phyloP scores from a whole-genome alignment of 495 filamentous ascomycete genomes.

The Aspergillus conjunctus region DNA sequence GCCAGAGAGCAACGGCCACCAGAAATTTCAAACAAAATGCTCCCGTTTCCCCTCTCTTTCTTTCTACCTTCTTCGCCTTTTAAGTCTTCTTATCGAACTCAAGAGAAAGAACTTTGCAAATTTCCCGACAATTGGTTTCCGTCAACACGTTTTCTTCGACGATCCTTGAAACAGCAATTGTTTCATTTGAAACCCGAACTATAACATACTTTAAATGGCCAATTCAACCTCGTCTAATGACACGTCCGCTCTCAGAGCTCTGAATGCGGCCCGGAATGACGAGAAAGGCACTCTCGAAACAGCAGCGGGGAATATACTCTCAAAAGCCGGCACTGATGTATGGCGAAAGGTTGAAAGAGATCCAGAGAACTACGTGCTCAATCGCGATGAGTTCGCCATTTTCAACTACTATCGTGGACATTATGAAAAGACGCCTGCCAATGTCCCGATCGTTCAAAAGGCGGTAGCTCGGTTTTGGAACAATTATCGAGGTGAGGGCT shows the following conservation, averaged over 20 bases:
- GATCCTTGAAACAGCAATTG: neutral
- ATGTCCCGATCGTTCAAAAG: constrained; percentile 36
- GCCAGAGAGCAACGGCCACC: constrained; percentile 22
- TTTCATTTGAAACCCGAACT: constrained; percentile 2
- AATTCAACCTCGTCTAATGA: constrained; percentile 30
- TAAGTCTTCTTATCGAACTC: neutral
- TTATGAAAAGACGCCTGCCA: constrained; percentile 44
- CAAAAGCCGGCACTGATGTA: constrained; percentile 56
- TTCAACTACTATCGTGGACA: constrained; percentile 73
- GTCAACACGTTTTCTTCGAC: neutral
- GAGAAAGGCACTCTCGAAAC: constrained; percentile 59
- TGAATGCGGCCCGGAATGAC: constrained; percentile 69
- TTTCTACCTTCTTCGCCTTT: neutral
- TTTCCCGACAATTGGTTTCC: neutral
- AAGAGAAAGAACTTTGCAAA: neutral
- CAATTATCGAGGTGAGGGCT: constrained; percentile 37
- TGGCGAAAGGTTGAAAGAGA: constrained; percentile 63
- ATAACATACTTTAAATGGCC: constrained; percentile 24
- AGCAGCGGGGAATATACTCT: constrained; percentile 54
- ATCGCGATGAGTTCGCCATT: constrained; percentile 70
- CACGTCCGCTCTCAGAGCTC: constrained; percentile 42
- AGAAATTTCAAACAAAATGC: constrained; percentile 18
- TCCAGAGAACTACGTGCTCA: constrained; percentile 66
- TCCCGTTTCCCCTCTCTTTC: constrained; percentile 15
- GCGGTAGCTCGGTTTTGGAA: constrained; percentile 55